Conservation (phyloP, 2,329 filamentous ascomycete genomes). For the Trichoderma koningii region DNA sequence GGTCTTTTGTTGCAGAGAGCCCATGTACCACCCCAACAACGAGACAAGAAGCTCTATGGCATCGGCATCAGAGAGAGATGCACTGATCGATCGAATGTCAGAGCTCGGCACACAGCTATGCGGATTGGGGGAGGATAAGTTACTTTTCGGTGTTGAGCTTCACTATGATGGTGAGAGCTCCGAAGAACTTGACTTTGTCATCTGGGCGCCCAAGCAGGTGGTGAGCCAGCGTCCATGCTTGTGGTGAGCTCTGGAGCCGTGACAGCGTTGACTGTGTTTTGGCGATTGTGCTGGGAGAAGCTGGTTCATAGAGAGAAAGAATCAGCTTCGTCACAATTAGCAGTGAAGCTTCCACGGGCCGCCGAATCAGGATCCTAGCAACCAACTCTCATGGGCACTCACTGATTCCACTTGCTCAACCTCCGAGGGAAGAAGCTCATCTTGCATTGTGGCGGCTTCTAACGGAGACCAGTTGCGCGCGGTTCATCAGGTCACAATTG, state of each 20-base stretch:
- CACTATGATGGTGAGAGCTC: constrained; percentile 86
- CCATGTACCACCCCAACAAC: constrained; percentile 64
- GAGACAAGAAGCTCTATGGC: constrained; percentile 61
- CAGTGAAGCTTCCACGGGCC: background rate
- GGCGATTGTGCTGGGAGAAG: constrained; percentile 50
- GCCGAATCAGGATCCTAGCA: no score
- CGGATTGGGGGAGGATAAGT: background rate
- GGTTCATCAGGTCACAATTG: constrained; percentile 1
- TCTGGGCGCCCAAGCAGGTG: constrained; percentile 68
- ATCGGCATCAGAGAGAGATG: constrained; percentile 58
- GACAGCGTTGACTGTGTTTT: constrained; percentile 73
- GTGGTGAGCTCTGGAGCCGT: constrained; percentile 72
- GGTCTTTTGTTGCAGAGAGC: constrained; percentile 53
- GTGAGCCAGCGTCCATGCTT: constrained; percentile 86
- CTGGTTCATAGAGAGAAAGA: constrained; percentile 56
- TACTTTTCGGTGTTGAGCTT: constrained; percentile 93
- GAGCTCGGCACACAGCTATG: background rate
- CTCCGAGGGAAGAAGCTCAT: constrained; percentile 29
- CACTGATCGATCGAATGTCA: constrained; percentile 36
- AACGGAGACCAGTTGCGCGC: constrained; percentile 8
- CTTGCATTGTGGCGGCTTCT: constrained; percentile 30
- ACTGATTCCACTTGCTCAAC: constrained; percentile 35
- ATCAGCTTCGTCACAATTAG: constrained; percentile 46
- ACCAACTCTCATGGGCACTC: constrained; percentile 10
- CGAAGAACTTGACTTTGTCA: constrained; percentile 85